Base-by-base conservation (phyloP, 345 rosid species). In the Eucalyptus cladocalyx region DNA sequence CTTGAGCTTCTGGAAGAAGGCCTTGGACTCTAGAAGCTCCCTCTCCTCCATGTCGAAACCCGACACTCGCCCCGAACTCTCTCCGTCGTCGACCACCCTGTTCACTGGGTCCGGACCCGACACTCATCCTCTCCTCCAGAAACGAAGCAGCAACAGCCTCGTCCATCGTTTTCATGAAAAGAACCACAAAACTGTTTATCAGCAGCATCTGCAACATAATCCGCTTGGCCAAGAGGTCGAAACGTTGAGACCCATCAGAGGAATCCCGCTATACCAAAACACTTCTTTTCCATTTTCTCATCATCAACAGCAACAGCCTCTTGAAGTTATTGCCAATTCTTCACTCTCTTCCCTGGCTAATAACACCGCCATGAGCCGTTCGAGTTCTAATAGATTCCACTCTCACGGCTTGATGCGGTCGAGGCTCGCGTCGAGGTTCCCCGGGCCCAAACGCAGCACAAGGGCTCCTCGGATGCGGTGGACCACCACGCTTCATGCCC, bases 401-500 rank as follows among this genome's bases (percentile, higher is more conserved):
- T 18, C 88, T 91, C 87, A 91, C 94, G 92, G 94, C 30, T 40
- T 37, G 85, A 40, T 76, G 85, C 85, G 94, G 92, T 94, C 97
- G 89, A 94, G 97, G 91, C 93, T 96, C 89, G 95, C 95, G 92
- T 94, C 97, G 89, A 94, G 97, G 91, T 93, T 96, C 90, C 96
- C 97, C 6, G 90, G 85, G 17, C 30, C 93, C 43, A 95, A 95
- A 91, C 91, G 92, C 3, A 91, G 93, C 93, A 92, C 90, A 90
- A 92, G 95, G 91, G 96, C 96, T 49, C 98, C 98, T 6, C 88
- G 98, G 94, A 96, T 96, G 97, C 94, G 99, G 89, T 98, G 99
- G 99, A 98, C 99, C 60, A 95, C 99, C 76, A 96, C 99, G 86
- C 99, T 98, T 62, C 99, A 98, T 91, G 96, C 96, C 91, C 99